Percentiles rank a stretch among this genome's conserved stretches.
Conservation (phyloP, 140 eudicot genomes). For the Stevia rebaudiana region DNA sequence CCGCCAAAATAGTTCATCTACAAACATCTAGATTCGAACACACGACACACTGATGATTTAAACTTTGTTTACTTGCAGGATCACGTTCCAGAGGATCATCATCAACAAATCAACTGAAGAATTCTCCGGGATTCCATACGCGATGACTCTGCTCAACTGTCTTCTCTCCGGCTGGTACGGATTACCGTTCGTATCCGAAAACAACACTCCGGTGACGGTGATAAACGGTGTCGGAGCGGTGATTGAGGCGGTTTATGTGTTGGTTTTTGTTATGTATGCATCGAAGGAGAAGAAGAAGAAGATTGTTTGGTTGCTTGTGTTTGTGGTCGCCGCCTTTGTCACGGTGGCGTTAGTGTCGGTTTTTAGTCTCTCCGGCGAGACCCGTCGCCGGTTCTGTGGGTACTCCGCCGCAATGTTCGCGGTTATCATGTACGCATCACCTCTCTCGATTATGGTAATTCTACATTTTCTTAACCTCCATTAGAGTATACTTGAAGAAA, state of each 20-base stretch:
- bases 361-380: slow-evolving; percentile 54
- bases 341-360: slow-evolving; percentile 57
- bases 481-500: too few species aligned
- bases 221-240: slow-evolving; percentile 75
- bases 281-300: slow-evolving; percentile 63
- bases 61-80: slow-evolving; percentile 24
- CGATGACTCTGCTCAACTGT: slow-evolving; percentile 85
- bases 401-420: slow-evolving; percentile 75
- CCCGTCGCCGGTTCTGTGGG: slow-evolving; percentile 71
- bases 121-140: slow-evolving; percentile 93
- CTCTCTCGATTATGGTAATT: slow-evolving; percentile 61
- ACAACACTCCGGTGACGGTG: slow-evolving; percentile 64
- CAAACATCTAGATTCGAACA: background rate
- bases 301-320: slow-evolving; percentile 39
- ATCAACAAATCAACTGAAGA: slow-evolving; percentile 61
- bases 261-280: slow-evolving; percentile 53
- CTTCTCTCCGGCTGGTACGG: slow-evolving; percentile 93
- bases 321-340: slow-evolving; percentile 45
- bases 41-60: background rate
- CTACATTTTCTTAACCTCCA: too few species aligned
- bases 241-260: slow-evolving; percentile 63
- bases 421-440: slow-evolving; percentile 90
- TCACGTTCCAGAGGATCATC: slow-evolving; percentile 69
- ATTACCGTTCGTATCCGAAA: slow-evolving; percentile 71
- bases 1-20: background rate